Evolutionary conservation across 257 asterid genomes (phyloP), one percentile per base, ranked within the genome.

Genomic region (Solanum bulbocastanum): DNA sequence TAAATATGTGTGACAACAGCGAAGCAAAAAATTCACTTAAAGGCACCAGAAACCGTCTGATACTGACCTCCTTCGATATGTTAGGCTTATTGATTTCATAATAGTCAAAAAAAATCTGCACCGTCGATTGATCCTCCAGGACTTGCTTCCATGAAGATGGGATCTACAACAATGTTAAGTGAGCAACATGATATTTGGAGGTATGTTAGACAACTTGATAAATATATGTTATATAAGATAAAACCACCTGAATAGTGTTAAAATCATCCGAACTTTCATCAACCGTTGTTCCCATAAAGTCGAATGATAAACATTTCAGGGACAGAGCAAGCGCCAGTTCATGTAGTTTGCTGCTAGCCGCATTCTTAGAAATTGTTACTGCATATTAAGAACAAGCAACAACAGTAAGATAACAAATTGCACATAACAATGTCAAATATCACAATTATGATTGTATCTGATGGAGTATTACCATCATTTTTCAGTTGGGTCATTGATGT

Each of bases 201-300:
- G 33, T 87, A 87, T 42, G n/a, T 46, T 86, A 86, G 25, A 82
- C 30, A 82, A 20, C 22, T 82, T 82, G 85, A 18, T 49, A 49
- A 44, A 82, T 49, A n/a, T 39, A 82, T 82, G 44, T 16, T 18
- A 49, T 20, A 52, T 39, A 65, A 72, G 73, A 37, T 33, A 42
- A 87, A 8, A 39, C 69, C 86, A 96, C 99, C 99, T 96, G 99
- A 86, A 97, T 95, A 86, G 98, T 96, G 87, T 98, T 98, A 89
- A 97, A 95, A 90, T 97, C 99, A 91, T 97, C 99, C 42, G 99
- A 94, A 90, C 98, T 96, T 92, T 97, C 99, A 91, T 97, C 99
- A 89, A 95, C 90, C 35, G 99, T 91, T 58, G 99, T 95, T 90
- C 99, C 99, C 90, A 97, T 95, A 92, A 97, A 97, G 92, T 97